Evolutionary conservation across 306 rosid genomes (phyloP).

Genomic region (Ormosia emarginata): DNA sequence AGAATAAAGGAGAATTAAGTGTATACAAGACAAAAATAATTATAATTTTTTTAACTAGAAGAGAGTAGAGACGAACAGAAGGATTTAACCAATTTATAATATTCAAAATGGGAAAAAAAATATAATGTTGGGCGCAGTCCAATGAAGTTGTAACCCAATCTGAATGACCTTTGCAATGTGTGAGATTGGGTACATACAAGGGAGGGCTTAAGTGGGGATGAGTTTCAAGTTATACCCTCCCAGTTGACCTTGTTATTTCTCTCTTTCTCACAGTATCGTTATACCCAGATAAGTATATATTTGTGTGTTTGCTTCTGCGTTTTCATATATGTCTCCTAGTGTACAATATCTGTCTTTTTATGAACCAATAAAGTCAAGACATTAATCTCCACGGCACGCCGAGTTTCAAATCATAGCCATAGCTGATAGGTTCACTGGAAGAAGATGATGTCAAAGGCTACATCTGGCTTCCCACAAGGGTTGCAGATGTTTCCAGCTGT

Average conservation of each 20-base stretch:
- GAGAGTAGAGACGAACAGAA: background rate
- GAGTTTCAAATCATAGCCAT: background rate
- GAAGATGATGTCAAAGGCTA: slow-evolving; percentile 26
- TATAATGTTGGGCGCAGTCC: background rate
- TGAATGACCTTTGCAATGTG: background rate
- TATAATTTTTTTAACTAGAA: background rate
- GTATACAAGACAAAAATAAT: background rate
- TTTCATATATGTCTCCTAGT: background rate
- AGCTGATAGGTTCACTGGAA: background rate
- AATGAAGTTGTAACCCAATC: background rate
- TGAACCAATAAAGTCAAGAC: background rate
- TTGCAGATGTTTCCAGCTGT: slow-evolving; percentile 1
- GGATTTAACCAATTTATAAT: background rate
- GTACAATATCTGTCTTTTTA: background rate
- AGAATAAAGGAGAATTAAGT: background rate
- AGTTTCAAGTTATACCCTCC: background rate
- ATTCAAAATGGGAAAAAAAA: background rate
- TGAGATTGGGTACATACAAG: slow-evolving; percentile 34
- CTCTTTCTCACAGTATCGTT: background rate
- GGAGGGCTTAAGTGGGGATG: slow-evolving; percentile 64
- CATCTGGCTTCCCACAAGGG: slow-evolving; percentile 15
- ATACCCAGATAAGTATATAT: background rate
- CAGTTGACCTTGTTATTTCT: slow-evolving; percentile 40
- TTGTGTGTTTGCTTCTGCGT: background rate
- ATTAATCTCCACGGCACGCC: background rate